phyloP scores from a whole-genome alignment of 129 eudicot genomes.

The Escallonia herrerae region DNA sequence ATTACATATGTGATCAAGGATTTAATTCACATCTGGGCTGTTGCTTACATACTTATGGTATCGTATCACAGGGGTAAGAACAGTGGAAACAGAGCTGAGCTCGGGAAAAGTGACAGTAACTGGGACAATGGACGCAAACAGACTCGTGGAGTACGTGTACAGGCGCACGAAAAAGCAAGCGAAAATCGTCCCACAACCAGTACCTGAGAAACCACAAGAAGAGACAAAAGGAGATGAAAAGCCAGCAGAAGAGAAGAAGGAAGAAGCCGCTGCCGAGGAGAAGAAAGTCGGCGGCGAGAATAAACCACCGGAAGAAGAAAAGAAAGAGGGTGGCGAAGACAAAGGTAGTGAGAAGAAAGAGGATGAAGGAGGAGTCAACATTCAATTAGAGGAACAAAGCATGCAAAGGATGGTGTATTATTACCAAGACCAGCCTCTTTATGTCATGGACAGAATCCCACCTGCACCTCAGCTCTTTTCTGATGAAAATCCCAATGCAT shows the following conservation, averaged over 20 bases:
- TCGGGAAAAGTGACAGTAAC: conserved; percentile 86
- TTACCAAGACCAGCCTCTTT: conserved; percentile 50
- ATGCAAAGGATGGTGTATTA: conserved; percentile 74
- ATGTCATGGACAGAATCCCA: conserved; percentile 82
- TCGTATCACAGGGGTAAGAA: conserved; percentile 59
- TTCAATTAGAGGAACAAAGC: conserved; percentile 19
- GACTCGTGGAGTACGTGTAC: conserved; percentile 81
- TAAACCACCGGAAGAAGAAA: conserved; percentile 17
- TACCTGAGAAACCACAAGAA: conserved; percentile 43
- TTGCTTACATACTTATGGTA: too few species aligned
- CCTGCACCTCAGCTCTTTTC: conserved; percentile 83
- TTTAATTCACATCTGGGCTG: too few species aligned
- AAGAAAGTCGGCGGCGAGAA: not conserved
- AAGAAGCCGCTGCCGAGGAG: not conserved
- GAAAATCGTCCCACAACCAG: conserved; percentile 69
- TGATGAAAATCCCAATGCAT: conserved; percentile 97
- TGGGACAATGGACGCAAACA: conserved; percentile 78
- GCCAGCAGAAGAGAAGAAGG: conserved; percentile 24
- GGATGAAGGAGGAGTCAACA: conserved; percentile 11
- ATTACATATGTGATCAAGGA: too few species aligned
- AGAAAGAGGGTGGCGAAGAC: conserved; percentile 15
- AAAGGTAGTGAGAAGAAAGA: conserved; percentile 12
- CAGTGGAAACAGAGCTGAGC: conserved; percentile 76
- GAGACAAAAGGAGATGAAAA: conserved; percentile 31
- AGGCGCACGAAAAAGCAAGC: conserved; percentile 84